Percentiles rank a stretch among this genome's conserved stretches.
phyloP scores from a whole-genome alignment of 306 rosid species.

The Begonia peltatifolia region DNA sequence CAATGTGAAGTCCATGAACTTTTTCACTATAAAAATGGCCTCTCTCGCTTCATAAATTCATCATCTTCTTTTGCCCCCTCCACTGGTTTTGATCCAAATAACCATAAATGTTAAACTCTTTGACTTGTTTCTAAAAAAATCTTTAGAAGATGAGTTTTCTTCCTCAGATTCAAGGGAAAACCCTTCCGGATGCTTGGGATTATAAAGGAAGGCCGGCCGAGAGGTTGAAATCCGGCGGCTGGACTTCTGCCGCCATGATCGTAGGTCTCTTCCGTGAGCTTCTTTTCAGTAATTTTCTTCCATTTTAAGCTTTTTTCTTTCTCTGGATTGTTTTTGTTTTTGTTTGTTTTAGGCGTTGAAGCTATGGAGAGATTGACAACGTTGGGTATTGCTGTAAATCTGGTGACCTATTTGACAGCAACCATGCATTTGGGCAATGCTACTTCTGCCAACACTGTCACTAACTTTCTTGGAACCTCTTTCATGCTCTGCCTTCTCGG shows the following conservation, averaged over 20 bases:
- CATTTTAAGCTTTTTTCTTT: not conserved
- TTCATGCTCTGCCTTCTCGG: conserved; percentile 87
- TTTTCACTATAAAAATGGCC: not conserved
- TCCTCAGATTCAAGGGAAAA: conserved; percentile 35
- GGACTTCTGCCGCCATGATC: conserved; percentile 79
- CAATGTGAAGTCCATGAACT: not conserved
- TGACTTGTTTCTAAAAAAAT: not conserved
- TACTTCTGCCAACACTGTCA: conserved; percentile 67
- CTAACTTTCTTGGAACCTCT: conserved; percentile 82
- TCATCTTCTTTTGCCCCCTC: not conserved
- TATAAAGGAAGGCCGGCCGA: conserved; percentile 58
- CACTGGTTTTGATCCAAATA: not conserved
- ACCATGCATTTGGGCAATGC: conserved; percentile 95
- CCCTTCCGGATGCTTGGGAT: conserved; percentile 62
- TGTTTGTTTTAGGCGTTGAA: conserved; percentile 47
- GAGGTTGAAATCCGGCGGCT: conserved; percentile 54
- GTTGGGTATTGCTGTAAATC: conserved; percentile 73
- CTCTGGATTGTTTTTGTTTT: not conserved
- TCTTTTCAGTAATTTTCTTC: not conserved
- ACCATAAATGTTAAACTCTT: not conserved
- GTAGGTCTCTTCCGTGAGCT: conserved; percentile 19
- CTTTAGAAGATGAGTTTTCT: conserved; percentile 15
- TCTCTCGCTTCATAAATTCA: not conserved
- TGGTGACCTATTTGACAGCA: conserved; percentile 67
- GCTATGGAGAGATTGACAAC: conserved; percentile 75